A percentile compares a stretch with the other conserved stretches of the same genome.
These are phyloP conservation scores for Cronartium quercuum DNA, from an alignment of 1,284 basidiomycete genomes.

Conservation along the genomic window DNA sequence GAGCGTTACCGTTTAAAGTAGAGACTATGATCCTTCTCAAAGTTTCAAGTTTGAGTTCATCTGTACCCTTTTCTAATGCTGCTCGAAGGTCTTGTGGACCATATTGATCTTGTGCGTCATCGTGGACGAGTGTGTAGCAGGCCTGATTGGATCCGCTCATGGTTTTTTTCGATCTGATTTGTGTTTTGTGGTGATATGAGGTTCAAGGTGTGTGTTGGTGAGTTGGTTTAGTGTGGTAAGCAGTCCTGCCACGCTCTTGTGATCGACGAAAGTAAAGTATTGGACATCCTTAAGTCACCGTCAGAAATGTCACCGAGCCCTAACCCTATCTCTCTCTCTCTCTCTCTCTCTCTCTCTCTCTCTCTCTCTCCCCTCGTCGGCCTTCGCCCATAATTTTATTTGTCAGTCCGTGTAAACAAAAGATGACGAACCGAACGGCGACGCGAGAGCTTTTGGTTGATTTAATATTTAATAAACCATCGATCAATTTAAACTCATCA, in stretches of 20 bases:
- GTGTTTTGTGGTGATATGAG: not conserved
- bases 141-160: slow-evolving; percentile 48
- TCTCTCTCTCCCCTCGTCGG: too few species aligned
- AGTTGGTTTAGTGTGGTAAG: not conserved
- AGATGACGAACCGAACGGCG: too few species aligned
- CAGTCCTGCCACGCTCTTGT: not conserved
- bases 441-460: too few species aligned
- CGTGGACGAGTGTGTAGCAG: slow-evolving; percentile 82
- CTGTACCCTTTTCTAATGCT: slow-evolving; percentile 87
- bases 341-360: too few species aligned
- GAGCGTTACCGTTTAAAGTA: slow-evolving; percentile 87
- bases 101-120: slow-evolving; percentile 47
- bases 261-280: too few species aligned
- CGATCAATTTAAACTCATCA: not conserved
- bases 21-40: slow-evolving; percentile 90
- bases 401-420: too few species aligned
- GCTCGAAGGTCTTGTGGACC: slow-evolving; percentile 63
- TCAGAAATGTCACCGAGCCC: too few species aligned
- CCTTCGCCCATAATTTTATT: too few species aligned
- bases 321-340: too few species aligned
- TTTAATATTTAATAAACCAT: too few species aligned
- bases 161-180: not conserved
- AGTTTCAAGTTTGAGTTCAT: slow-evolving; percentile 95
- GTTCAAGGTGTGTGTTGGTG: not conserved
- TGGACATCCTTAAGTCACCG: too few species aligned